These are phyloP conservation scores for Miamiensis avidus DNA, from an alignment of 169 alveolate genomes.

Conservation along the genomic window DNA sequence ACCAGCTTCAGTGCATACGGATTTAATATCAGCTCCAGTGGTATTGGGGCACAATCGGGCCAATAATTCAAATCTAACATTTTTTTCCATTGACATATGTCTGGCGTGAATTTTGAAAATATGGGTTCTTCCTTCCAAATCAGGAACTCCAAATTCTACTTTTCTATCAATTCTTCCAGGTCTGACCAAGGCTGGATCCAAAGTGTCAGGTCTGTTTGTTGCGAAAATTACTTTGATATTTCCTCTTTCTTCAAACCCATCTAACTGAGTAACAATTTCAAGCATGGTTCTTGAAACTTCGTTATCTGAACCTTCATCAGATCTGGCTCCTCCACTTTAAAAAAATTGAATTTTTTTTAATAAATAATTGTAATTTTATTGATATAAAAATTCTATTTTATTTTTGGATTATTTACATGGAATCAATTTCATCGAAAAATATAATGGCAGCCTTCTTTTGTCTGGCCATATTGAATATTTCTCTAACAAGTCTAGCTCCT, in stretches of 20 bases:
- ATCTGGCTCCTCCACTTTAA: constrained; percentile 91
- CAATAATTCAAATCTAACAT: constrained; percentile 96
- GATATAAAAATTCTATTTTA: neutral
- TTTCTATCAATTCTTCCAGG: constrained; percentile 99
- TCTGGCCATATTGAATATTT: constrained; percentile 93
- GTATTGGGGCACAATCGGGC: constrained; percentile 98
- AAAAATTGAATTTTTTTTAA: no score
- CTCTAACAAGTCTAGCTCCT: constrained; percentile 97
- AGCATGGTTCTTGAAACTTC: constrained; percentile 99
- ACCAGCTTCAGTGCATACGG: constrained; percentile 99
- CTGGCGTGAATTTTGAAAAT: constrained; percentile 98
- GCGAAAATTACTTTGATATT: constrained; percentile 98
- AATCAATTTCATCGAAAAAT: constrained; percentile 97
- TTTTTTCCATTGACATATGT: constrained; percentile 95
- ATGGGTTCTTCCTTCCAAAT: constrained; percentile 96
- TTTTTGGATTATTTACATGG: constrained; percentile 59
- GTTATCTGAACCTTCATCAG: constrained; percentile 94
- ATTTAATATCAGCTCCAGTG: constrained; percentile 98
- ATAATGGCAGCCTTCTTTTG: constrained; percentile 94
- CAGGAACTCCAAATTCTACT: constrained; percentile 98
- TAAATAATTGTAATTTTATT: no score
- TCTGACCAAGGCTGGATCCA: constrained; percentile 97
- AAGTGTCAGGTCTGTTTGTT: constrained; percentile 98
- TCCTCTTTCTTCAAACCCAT: constrained; percentile 99
- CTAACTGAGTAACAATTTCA: constrained; percentile 98